Evolutionary conservation across 306 rosid species (phyloP).

Genomic region (Dalbergia cochinchinensis): DNA sequence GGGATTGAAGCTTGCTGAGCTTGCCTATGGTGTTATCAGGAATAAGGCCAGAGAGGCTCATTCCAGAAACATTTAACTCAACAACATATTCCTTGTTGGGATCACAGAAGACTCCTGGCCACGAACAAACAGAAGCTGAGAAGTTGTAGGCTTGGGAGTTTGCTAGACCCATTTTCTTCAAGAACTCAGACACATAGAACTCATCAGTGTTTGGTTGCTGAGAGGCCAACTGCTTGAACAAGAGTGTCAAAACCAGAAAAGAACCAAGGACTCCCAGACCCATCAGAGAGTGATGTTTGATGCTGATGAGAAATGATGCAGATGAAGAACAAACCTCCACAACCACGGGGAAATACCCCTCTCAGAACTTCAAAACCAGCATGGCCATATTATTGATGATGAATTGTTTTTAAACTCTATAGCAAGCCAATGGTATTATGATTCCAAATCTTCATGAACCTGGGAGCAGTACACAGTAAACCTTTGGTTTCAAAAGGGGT

Average conservation of each 20-base stretch:
- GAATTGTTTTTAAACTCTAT: constrained; percentile 21
- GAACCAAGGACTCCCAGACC: constrained; percentile 70
- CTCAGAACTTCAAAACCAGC: constrained; percentile 50
- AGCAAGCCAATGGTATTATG: constrained; percentile 41
- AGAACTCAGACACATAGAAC: constrained; percentile 73
- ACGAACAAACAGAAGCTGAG: constrained; percentile 77
- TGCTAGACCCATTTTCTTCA: constrained; percentile 60
- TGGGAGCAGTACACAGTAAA: neutral
- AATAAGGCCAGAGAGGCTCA: constrained; percentile 74
- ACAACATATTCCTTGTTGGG: constrained; percentile 55
- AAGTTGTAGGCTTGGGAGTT: constrained; percentile 63
- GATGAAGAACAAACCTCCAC: constrained; percentile 8
- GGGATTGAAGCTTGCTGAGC: constrained; percentile 71
- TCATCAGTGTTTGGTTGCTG: constrained; percentile 92
- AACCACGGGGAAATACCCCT: constrained; percentile 35
- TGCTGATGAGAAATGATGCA: constrained; percentile 38
- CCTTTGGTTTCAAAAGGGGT: neutral
- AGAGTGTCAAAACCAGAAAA: constrained; percentile 67
- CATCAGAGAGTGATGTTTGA: constrained; percentile 57
- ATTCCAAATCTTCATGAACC: constrained; percentile 39
- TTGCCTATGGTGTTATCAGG: constrained; percentile 90
- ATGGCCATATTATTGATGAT: constrained; percentile 46
- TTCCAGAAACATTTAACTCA: constrained; percentile 61
- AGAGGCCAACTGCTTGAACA: constrained; percentile 71
- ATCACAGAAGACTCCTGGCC: constrained; percentile 85